phyloP scores from a whole-genome alignment of 805 yeast genomes.

The Kregervanrija delftensis region DNA sequence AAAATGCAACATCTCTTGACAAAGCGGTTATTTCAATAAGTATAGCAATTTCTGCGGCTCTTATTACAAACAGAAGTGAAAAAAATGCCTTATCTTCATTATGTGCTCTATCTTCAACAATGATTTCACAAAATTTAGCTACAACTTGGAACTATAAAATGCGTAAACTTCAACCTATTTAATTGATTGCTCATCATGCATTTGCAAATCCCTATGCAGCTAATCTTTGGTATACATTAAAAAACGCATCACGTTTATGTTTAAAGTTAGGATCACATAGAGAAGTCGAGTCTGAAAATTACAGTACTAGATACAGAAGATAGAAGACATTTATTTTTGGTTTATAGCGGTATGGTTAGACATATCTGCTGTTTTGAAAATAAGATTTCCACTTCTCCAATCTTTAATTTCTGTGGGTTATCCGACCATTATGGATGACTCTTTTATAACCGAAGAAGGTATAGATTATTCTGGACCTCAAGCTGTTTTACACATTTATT shows the following conservation, averaged over 20 bases:
- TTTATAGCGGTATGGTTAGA: slow-evolving; percentile 8
- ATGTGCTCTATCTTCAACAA: slow-evolving; percentile 9
- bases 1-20: slow-evolving; percentile 1
- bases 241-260: slow-evolving; percentile 8
- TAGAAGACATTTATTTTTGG: slow-evolving; percentile 7
- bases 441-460: slow-evolving; percentile 7
- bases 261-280: slow-evolving; percentile 11
- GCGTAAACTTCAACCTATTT: slow-evolving; percentile 5
- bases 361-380: slow-evolving; percentile 5
- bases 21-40: slow-evolving; percentile 8
- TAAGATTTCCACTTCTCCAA: slow-evolving; percentile 9
- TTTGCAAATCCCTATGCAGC: slow-evolving; percentile 13
- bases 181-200: slow-evolving; percentile 10
- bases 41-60: slow-evolving; percentile 12
- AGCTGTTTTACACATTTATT: slow-evolving; percentile 11
- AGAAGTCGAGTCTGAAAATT: slow-evolving; percentile 7
- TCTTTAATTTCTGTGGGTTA: slow-evolving; percentile 5
- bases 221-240: slow-evolving; percentile 6
- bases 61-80: slow-evolving; percentile 9
- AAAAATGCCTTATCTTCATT: slow-evolving; percentile 11
- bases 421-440: slow-evolving; percentile 10
- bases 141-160: slow-evolving; percentile 7
- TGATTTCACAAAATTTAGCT: slow-evolving; percentile 4
- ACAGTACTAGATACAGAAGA: slow-evolving; percentile 7
- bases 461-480: slow-evolving; percentile 11